Base-by-base conservation (phyloP, 495 filamentous ascomycete genomes). In the Alectoria sarmentosa region DNA sequence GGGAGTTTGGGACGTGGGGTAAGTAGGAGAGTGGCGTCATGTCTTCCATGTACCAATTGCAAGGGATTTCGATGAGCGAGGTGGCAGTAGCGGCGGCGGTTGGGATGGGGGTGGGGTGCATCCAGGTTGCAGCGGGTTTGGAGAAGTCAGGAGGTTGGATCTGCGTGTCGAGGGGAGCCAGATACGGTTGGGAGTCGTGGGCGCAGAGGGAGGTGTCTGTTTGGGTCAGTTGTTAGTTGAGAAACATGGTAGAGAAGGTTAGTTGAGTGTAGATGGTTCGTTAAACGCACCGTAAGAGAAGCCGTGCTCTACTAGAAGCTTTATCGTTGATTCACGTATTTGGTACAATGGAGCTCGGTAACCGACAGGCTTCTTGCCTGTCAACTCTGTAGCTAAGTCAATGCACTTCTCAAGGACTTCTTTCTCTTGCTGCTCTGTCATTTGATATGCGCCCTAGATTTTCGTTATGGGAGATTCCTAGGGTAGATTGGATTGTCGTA, bases 261-360 rank as follows among this genome's bases (percentile, higher is more conserved):
- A 23, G 4, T 49, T 15, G 13, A 36, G 60, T 55, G 26, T 6
- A 1, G 34, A n/a, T 34, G 19, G 64, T 23, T 46, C 46, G 42
- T 3, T 17, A 23, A 8, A 64, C 63, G 52, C 65, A 80, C 78
- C 78, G 66, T 85, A 86, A 68, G 82, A 69, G 68, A 87, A 86
- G 3, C 74, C 78, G 60, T 80, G 75, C 62, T 82, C 75, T 67
- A 86, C 80, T 5, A 87, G 71, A 4, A 85, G 73, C 26, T 78
- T 72, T 7, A 86, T 74, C 4, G 83, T 87, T 38, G 77, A 72
- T 63, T 84, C 82, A 39, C 80, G 74, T 23, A 86, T 68, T 61
- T 84, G 79, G 70, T 87, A 87, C 19, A 86, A 69, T 0, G 84
- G 84, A 17, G 84, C 84, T 32, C 84, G 76, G 70, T 82, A 87